Percentiles rank a stretch among this genome's conserved stretches.
phyloP scores from a whole-genome alignment of 495 filamentous ascomycete species.

The Aspergillus sparsus region DNA sequence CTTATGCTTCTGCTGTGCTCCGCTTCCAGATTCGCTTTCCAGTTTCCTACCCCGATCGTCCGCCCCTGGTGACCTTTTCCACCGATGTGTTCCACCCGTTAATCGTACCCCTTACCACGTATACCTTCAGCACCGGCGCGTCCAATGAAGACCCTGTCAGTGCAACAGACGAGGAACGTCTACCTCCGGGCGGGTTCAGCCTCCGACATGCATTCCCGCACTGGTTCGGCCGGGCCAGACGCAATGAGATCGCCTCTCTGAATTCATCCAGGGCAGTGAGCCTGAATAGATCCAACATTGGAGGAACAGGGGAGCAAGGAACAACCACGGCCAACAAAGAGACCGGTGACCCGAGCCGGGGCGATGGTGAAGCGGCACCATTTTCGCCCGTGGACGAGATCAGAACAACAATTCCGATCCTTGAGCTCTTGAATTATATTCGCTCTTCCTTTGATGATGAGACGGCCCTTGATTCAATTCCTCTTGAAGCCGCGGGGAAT shows the following conservation, averaged over 20 bases:
- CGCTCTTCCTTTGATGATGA: conserved; percentile 78
- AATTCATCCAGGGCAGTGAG: conserved; percentile 42
- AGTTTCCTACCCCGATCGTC: conserved; percentile 70
- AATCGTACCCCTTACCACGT: conserved; percentile 84
- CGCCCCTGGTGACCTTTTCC: conserved; percentile 81
- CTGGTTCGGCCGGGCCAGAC: conserved; percentile 68
- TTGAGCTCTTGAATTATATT: conserved; percentile 70
- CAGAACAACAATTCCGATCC: conserved; percentile 36
- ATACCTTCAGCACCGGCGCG: conserved; percentile 79
- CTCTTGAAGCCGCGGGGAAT: conserved; percentile 80
- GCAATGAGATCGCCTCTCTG: conserved; percentile 33
- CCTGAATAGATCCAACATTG: conserved; percentile 24
- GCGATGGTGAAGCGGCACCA: conserved; percentile 15
- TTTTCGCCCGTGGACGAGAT: conserved; percentile 25
- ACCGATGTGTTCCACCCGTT: conserved; percentile 95
- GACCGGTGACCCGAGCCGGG: neutral
- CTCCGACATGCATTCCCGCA: conserved; percentile 84
- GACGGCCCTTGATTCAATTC: conserved; percentile 71
- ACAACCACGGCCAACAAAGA: conserved; percentile 7
- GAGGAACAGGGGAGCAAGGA: neutral
- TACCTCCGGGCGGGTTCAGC: conserved; percentile 86
- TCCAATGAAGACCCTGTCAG: conserved; percentile 70
- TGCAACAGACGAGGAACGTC: conserved; percentile 74
- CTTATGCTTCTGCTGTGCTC: conserved; percentile 83
- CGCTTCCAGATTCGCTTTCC: conserved; percentile 91